A percentile compares a stretch with the other conserved stretches of the same genome.
Conservation (phyloP, 176 grass and related monocot genomes). For the Eleusine coracana region DNA sequence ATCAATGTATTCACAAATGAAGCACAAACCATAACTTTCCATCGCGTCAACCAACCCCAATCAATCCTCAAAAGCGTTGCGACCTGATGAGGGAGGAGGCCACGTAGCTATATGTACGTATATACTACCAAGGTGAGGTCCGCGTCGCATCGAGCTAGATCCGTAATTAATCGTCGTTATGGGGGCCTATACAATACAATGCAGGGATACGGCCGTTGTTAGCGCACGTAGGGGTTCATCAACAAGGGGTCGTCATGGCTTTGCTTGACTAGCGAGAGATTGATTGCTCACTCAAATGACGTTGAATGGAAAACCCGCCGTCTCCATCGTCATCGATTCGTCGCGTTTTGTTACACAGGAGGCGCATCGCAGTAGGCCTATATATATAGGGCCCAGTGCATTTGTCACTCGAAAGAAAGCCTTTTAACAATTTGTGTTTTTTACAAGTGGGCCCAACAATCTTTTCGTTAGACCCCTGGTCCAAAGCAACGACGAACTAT, state of each 20-base stretch:
- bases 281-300: too few species aligned
- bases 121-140: not conserved
- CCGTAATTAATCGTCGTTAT: conserved; percentile 2
- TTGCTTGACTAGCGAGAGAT: too few species aligned
- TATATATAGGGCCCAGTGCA: too few species aligned
- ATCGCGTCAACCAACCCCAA: conserved; percentile 35
- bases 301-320: too few species aligned
- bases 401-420: too few species aligned
- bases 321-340: too few species aligned
- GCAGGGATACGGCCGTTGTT: conserved; percentile 31
- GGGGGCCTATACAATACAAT: not conserved
- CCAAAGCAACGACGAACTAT: too few species aligned
- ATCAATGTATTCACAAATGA: not conserved
- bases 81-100: not conserved
- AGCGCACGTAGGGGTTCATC: conserved; percentile 7
- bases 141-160: not conserved
- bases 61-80: conserved; percentile 8
- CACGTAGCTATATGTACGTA: conserved; percentile 45
- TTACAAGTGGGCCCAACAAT: too few species aligned
- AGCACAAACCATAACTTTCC: conserved; percentile 21
- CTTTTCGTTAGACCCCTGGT: too few species aligned
- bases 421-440: too few species aligned
- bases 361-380: too few species aligned
- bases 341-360: too few species aligned
- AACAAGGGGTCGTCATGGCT: not conserved